A percentile compares a stretch with the other conserved stretches of the same genome.
These are phyloP conservation scores for Cicer arietinum DNA, from an alignment of 306 rosid genomes.

Conservation along the genomic window DNA sequence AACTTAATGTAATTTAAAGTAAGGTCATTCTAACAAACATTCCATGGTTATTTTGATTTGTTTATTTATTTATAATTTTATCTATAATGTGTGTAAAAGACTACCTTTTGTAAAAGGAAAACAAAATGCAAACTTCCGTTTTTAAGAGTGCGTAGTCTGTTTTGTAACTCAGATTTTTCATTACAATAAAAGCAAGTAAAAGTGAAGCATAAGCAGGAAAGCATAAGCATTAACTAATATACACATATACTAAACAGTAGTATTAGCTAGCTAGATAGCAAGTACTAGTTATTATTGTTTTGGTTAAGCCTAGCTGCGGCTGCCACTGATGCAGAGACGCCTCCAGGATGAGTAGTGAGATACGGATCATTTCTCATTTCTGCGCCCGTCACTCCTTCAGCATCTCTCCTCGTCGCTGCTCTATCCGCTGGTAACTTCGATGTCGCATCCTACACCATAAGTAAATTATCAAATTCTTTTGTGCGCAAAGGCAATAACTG, in stretches of 20 bases:
- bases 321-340: constrained; percentile 71
- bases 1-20: no score
- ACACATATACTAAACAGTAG: background rate
- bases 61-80: no score
- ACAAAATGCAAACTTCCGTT: background rate
- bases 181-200: background rate
- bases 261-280: background rate
- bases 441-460: constrained; percentile 54
- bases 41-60: no score
- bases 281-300: background rate
- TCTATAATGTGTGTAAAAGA: no score
- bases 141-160: background rate
- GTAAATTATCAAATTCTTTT: background rate
- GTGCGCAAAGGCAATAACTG: background rate
- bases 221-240: background rate
- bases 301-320: constrained; percentile 78
- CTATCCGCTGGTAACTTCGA: constrained; percentile 63
- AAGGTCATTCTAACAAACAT: no score
- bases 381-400: constrained; percentile 69
- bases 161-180: no score
- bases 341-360: constrained; percentile 68
- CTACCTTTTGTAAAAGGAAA: no score
- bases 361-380: constrained; percentile 77
- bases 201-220: background rate
- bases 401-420: constrained; percentile 63